These are phyloP conservation scores for Aureobasidium sp. DNA, from an alignment of 2,329 filamentous ascomycete genomes.

Conservation along the genomic window DNA sequence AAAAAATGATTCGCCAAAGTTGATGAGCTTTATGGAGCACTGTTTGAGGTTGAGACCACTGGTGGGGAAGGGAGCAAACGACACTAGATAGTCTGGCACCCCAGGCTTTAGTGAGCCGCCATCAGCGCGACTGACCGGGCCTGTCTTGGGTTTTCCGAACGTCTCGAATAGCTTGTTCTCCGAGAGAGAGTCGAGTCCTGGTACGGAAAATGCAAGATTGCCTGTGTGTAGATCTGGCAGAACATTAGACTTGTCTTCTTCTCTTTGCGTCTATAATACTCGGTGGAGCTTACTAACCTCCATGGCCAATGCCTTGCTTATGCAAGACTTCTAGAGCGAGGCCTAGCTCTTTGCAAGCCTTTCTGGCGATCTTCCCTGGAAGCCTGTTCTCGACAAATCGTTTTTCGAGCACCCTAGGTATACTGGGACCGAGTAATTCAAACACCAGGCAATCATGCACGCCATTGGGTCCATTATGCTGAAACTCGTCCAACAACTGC, in stretches of 20 bases:
- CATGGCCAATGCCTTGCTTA: slow-evolving; percentile 21
- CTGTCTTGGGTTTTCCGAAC: slow-evolving; percentile 18
- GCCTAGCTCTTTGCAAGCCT: slow-evolving; percentile 24
- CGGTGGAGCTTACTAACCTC: slow-evolving; percentile 17
- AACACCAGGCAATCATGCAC: slow-evolving; percentile 37
- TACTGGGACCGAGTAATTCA: slow-evolving; percentile 31
- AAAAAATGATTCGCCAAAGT: slow-evolving; percentile 33
- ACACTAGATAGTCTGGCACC: slow-evolving; percentile 19
- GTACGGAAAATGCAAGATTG: slow-evolving; percentile 22
- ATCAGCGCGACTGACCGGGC: slow-evolving; percentile 18
- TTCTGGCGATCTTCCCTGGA: slow-evolving; percentile 28
- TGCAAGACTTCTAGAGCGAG: slow-evolving; percentile 20
- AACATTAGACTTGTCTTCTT: background rate
- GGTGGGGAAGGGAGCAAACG: slow-evolving; percentile 14
- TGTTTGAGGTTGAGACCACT: background rate
- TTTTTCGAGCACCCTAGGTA: slow-evolving; percentile 30
- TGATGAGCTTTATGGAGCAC: slow-evolving; percentile 26
- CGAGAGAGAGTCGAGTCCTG: slow-evolving; percentile 15
- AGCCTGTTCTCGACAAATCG: slow-evolving; percentile 29
- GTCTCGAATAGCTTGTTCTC: slow-evolving; percentile 20
- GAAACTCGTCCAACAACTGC: slow-evolving; percentile 30
- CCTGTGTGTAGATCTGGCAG: slow-evolving; percentile 22
- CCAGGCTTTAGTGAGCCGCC: slow-evolving; percentile 17
- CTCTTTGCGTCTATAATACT: background rate
- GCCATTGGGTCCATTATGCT: slow-evolving; percentile 36